phyloP scores from a whole-genome alignment of 2,329 filamentous ascomycete genomes.

The Alternaria hordeiaustralica region DNA sequence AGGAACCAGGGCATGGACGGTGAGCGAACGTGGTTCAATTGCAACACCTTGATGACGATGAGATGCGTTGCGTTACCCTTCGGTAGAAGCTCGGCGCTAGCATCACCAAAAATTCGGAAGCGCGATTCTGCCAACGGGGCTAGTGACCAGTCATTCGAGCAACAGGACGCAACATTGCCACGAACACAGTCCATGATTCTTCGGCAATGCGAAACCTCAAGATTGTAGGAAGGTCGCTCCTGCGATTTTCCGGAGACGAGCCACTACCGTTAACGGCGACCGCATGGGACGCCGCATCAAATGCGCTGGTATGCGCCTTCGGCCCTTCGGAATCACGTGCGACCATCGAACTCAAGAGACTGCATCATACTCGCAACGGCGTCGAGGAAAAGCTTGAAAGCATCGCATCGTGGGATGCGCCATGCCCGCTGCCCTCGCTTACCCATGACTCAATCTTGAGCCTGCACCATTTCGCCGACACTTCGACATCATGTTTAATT shows the following conservation, averaged over 20 bases:
- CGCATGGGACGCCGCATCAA: slow-evolving; percentile 83
- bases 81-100: slow-evolving; percentile 36
- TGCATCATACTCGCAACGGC: slow-evolving; percentile 53
- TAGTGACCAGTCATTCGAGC: slow-evolving; percentile 3
- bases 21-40: not conserved
- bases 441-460: slow-evolving; percentile 76
- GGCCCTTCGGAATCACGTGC: slow-evolving; percentile 75
- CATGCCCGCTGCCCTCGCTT: slow-evolving; percentile 78
- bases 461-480: slow-evolving; percentile 86
- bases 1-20: not conserved
- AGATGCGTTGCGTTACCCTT: slow-evolving; percentile 13
- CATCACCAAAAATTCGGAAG: slow-evolving; percentile 21
- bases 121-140: not conserved
- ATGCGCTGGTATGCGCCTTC: slow-evolving; percentile 81
- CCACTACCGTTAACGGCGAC: slow-evolving; percentile 72
- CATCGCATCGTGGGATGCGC: slow-evolving; percentile 89
- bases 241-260: slow-evolving; percentile 63
- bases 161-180: slow-evolving; percentile 7
- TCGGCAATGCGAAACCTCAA: slow-evolving; percentile 82
- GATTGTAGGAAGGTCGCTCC: slow-evolving; percentile 71
- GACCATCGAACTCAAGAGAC: slow-evolving; percentile 73
- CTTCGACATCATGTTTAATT: slow-evolving; percentile 77
- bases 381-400: slow-evolving; percentile 48
- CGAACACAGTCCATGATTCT: slow-evolving; percentile 10
- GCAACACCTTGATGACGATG: slow-evolving; percentile 9